A percentile compares a stretch with the other conserved stretches of the same genome.
Evolutionary conservation across 495 filamentous ascomycete species (phyloP).

Genomic region (Monascus purpureus): DNA sequence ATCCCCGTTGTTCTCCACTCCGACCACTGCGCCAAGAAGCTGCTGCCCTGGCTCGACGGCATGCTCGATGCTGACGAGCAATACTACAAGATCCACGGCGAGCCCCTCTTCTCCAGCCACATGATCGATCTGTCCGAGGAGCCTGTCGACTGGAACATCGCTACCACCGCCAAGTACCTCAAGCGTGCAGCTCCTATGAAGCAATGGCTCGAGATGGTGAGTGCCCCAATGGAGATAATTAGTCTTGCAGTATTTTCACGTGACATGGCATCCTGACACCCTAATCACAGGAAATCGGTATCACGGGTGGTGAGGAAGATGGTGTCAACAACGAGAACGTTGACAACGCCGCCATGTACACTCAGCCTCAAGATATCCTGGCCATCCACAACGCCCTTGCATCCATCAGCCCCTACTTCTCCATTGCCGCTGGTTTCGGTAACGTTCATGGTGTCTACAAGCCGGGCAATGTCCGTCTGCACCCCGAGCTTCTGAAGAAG

Average conservation of each 20-base stretch:
- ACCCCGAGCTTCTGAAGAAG: conserved; percentile 85
- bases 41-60: conserved; percentile 90
- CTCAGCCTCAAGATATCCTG: conserved; percentile 90
- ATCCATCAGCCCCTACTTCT: conserved; percentile 84
- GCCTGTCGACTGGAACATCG: conserved; percentile 74
- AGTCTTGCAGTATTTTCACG: neutral
- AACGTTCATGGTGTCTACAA: conserved; percentile 99
- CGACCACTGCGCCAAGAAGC: conserved; percentile 90
- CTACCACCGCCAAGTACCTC: conserved; percentile 79
- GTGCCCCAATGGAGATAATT: too few species aligned
- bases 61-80: conserved; percentile 85
- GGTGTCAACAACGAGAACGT: conserved; percentile 59
- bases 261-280: neutral
- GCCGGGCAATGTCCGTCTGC: conserved; percentile 91
- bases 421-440: conserved; percentile 94
- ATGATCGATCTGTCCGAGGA: conserved; percentile 98
- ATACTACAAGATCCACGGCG: conserved; percentile 82
- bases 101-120: conserved; percentile 88
- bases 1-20: conserved; percentile 87
- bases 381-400: conserved; percentile 71
- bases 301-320: conserved; percentile 92
- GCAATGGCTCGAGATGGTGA: conserved; percentile 97
- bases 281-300: conserved; percentile 73
- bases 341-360: conserved; percentile 95
- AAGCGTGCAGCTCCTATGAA: conserved; percentile 88